Evolutionary conservation across 2,329 filamentous ascomycete species (phyloP).

Genomic region (Pyrenophora tritici-repentis): DNA sequence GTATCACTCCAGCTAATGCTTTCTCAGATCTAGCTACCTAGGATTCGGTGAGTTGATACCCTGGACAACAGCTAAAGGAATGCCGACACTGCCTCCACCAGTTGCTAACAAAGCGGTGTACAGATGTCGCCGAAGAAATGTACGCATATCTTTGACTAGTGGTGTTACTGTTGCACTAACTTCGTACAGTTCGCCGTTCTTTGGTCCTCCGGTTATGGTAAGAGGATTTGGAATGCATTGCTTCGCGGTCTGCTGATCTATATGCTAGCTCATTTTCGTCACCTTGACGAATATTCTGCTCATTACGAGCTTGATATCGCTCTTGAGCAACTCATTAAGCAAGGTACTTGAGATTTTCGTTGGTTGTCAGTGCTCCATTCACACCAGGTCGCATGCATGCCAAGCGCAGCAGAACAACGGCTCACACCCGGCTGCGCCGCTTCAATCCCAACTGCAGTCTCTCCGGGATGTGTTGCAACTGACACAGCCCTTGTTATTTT

Average conservation of each 20-base stretch:
- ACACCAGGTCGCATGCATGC: slow-evolving; percentile 15
- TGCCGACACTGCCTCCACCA: slow-evolving; percentile 13
- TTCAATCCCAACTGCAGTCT: slow-evolving; percentile 21
- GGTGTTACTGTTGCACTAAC: slow-evolving; percentile 15
- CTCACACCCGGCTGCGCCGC: slow-evolving; percentile 25
- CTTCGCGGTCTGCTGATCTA: slow-evolving; percentile 33
- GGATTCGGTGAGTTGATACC: slow-evolving; percentile 64
- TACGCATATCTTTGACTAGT: slow-evolving; percentile 14
- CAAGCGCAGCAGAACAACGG: slow-evolving; percentile 20
- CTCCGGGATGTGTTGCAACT: background rate
- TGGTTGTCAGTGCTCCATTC: slow-evolving; percentile 22
- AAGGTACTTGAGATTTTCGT: slow-evolving; percentile 52
- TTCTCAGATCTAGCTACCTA: slow-evolving; percentile 64
- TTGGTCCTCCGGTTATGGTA: slow-evolving; percentile 60
- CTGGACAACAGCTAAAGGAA: background rate
- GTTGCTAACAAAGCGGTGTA: slow-evolving; percentile 29
- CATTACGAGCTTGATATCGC: slow-evolving; percentile 77
- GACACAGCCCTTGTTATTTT: slow-evolving; percentile 1
- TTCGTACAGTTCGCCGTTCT: slow-evolving; percentile 52
- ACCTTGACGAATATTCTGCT: slow-evolving; percentile 78
- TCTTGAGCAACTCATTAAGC: slow-evolving; percentile 75
- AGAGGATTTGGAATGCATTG: slow-evolving; percentile 15
- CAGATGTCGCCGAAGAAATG: slow-evolving; percentile 56
- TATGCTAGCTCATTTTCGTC: slow-evolving; percentile 68
- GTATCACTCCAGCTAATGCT: background rate